A percentile compares a stretch with the other conserved stretches of the same genome.
Evolutionary conservation across 176 grass and related monocot genomes (phyloP).

Genomic region (Hsuehochloa calcarea): DNA sequence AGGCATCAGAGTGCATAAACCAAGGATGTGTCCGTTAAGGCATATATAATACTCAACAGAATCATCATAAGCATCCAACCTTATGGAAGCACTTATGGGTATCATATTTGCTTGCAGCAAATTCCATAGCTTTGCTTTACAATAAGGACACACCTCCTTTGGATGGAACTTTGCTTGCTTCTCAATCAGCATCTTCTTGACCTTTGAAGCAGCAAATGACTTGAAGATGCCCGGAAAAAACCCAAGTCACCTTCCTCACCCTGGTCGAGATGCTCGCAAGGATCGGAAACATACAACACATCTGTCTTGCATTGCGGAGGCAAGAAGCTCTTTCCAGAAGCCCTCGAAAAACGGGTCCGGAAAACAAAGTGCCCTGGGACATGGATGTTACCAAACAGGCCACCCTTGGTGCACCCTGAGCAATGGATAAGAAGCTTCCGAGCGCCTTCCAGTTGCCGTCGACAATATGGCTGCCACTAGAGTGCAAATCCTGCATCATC

Average conservation of each 20-base stretch:
- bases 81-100: constrained; percentile 45
- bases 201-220: constrained; percentile 62
- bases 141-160: constrained; percentile 69
- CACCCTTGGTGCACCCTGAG: constrained; percentile 52
- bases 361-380: constrained; percentile 64
- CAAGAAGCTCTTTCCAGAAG: constrained; percentile 67
- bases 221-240: constrained; percentile 75
- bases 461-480: constrained; percentile 64
- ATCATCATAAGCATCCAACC: constrained; percentile 62
- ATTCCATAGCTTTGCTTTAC: constrained; percentile 79
- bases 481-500: constrained; percentile 88
- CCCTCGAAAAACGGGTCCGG: constrained; percentile 69
- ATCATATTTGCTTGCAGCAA: constrained; percentile 76
- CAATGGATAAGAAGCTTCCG: constrained; percentile 80
- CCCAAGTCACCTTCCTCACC: constrained; percentile 83
- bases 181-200: constrained; percentile 78
- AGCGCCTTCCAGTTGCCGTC: constrained; percentile 92
- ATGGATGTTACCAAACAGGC: constrained; percentile 44
- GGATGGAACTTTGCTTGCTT: constrained; percentile 67
- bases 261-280: constrained; percentile 81
- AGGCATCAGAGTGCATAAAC: constrained; percentile 63
- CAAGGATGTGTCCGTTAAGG: constrained; percentile 79
- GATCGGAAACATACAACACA: constrained; percentile 69
- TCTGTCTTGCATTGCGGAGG: constrained; percentile 59
- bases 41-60: constrained; percentile 74